These are phyloP conservation scores for Pistacia vera DNA, from an alignment of 345 rosid genomes.

Conservation along the genomic window DNA sequence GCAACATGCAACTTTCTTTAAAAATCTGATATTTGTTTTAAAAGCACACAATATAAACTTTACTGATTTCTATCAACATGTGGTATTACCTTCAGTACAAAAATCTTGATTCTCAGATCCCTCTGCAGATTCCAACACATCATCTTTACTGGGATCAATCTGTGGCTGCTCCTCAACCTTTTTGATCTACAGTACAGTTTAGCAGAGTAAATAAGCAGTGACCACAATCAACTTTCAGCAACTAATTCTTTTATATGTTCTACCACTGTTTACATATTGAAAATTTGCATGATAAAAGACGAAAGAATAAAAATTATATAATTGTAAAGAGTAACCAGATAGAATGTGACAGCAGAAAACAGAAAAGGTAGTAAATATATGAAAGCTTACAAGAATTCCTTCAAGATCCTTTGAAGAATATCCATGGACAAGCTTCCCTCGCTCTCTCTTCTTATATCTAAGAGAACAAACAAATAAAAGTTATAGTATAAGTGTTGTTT, in stretches of 20 bases:
- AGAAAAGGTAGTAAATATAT: too few species aligned
- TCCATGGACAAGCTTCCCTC: constrained; percentile 78
- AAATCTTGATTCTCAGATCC: constrained; percentile 39
- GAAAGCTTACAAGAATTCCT: constrained; percentile 81
- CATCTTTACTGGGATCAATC: constrained; percentile 28
- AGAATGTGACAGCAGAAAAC: too few species aligned
- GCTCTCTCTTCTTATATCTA: constrained; percentile 86
- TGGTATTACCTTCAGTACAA: constrained; percentile 45
- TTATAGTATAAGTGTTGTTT: not conserved
- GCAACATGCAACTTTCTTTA: not conserved
- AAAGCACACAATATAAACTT: not conserved
- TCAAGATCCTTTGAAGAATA: constrained; percentile 88
- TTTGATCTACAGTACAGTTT: constrained; percentile 55
- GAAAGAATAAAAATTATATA: not conserved
- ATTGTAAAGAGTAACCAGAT: not conserved
- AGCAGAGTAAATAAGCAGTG: constrained; percentile 12
- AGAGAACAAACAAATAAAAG: constrained; percentile 4
- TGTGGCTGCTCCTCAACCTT: constrained; percentile 57
- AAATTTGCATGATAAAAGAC: not conserved
- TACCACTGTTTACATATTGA: not conserved
- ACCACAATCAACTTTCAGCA: not conserved
- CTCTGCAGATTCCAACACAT: constrained; percentile 43
- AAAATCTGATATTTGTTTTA: not conserved
- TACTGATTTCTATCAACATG: not conserved
- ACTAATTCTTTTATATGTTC: not conserved